Evolutionary conservation across 2,329 filamentous ascomycete genomes (phyloP).

Genomic region (Aureobasidium mangrovei): DNA sequence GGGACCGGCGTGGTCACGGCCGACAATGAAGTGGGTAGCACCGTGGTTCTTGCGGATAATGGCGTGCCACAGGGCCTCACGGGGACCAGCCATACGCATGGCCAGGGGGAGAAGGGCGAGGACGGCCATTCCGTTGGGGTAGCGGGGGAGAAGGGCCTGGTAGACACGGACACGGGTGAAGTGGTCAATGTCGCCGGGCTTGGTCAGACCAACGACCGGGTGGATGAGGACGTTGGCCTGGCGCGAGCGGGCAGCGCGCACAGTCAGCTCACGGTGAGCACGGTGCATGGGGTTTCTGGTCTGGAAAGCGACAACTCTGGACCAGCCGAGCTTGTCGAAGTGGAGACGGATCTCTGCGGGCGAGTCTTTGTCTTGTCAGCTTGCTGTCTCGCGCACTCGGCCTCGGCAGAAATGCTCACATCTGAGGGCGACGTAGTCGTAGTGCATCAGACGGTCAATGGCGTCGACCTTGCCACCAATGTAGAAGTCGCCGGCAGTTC

Average conservation of each 20-base stretch:
- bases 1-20: constrained; percentile 93
- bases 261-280: constrained; percentile 93
- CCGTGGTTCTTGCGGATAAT: constrained; percentile 99
- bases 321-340: constrained; percentile 99
- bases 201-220: constrained; percentile 95
- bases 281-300: constrained; percentile 99
- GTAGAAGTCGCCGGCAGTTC: constrained; percentile 76
- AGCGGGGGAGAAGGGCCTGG: constrained; percentile 89
- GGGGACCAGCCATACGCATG: constrained; percentile 98
- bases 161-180: constrained; percentile 99
- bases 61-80: constrained; percentile 98
- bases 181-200: constrained; percentile 98
- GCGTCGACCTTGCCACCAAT: constrained; percentile 94
- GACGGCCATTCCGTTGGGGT: constrained; percentile 98
- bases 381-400: neutral
- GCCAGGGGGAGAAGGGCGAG: constrained; percentile 89
- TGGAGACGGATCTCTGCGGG: constrained; percentile 89
- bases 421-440: constrained; percentile 94
- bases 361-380: constrained; percentile 52
- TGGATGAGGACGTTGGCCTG: constrained; percentile 99
- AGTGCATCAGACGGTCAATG: constrained; percentile 91
- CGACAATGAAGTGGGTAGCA: constrained; percentile 97
- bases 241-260: constrained; percentile 87
- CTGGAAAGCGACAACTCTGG: constrained; percentile 96
- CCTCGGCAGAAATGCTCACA: constrained; percentile 44